Base-by-base conservation (phyloP, 225 moss, liverwort and hornwort species). In the Pleurozium schreberi region DNA sequence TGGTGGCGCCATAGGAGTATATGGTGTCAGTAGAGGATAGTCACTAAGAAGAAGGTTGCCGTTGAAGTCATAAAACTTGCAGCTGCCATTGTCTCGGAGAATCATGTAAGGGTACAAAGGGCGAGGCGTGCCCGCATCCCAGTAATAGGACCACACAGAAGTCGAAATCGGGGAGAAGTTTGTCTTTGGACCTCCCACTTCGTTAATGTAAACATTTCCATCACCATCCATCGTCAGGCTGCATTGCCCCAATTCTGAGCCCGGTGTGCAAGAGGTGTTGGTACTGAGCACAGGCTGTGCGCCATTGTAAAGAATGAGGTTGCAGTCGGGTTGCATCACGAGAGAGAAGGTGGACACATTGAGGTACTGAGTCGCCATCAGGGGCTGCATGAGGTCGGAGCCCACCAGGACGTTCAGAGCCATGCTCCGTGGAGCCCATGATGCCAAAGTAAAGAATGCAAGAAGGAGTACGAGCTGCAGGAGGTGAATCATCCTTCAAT, bases 311-410 rank as follows among this genome's bases (percentile, higher is more conserved):
- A 92, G 92, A 55, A 90, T 73, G 64, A 90, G 38, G 40, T 92
- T 88, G 90, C 92, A 92, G 82, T 92, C 88, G 18, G 92, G 92
- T 80, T 92, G 92, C 90, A 92, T 82, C 47, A 92, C 92, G 40
- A 92, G 85, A 77, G 85, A 88, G 45, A 84, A 87, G n/a, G 63
- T 84, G 52, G 85, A 92, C 16, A 90, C 85, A 40, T 42, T 90
- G 31, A 92, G 83, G 70, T 88, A 92, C 85, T 92, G 88, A 42
- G 38, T 77, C 63, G 88, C 85, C 87, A 60, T 87, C 59, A 89
- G 40, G 33, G 87, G 87, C 26, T 81, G 67, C 87, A 89, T 83
- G 49, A 87, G 81, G 85, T 88, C 90, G 45, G 87, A 89, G 45
- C 87, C 89, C 40, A 90, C 88, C 75, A 87, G 75, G 49, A 92